Evolutionary conservation across 108 stramenopile species (phyloP), one percentile per base, ranked within the genome.

Genomic region (Aurantiochytrium sp.): DNA sequence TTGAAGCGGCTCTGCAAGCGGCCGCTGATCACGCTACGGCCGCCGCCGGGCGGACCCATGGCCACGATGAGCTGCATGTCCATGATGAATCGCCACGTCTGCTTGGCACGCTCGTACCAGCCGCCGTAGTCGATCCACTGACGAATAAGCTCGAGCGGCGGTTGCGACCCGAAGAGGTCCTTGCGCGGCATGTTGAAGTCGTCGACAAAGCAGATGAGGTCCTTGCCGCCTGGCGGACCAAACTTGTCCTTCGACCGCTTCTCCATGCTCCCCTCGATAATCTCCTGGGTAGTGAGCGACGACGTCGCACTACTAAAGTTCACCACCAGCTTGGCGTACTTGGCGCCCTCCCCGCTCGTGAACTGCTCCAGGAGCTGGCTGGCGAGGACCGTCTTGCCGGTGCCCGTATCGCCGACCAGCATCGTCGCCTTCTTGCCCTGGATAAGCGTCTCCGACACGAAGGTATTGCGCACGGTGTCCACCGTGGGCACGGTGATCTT

Each of bases 121-220:
- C 85, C 93, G 2, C 90, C 91, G 68, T 94, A 93, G 89, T 93
- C 94, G 68, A 93, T 91, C 93, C 93, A 94, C 52, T 93, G 91
- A 12, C 94, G 91, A n/a, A 94, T 92, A 27, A 94, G 92, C 91
- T 94, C 94, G 3, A 94, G 86, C 8, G 94, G 93, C 0, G 94
- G 94, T 89, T 94, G 94, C 1, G 91, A 90, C 37, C 93, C 94
- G 69, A 88, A 92, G 32, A 52, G 88, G 12, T 92, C 93, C 50
- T 92, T 89, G 55, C 89, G 81, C 37, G 94, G 94, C 94, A 94
- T 93, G 88, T 94, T 94, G 52, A 94, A 92, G 69, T 94, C 94
- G 54, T 94, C 94, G 48, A 93, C 87, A 59, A 94, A 93, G 22
- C 89, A 0, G 8, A 93, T 86, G 17, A 93, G 37, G 59, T 92